Evolutionary conservation across 805 yeast genomes (phyloP), one percentile per base, ranked within the genome.

Genomic region (Tetrapisispora taiwanensis): DNA sequence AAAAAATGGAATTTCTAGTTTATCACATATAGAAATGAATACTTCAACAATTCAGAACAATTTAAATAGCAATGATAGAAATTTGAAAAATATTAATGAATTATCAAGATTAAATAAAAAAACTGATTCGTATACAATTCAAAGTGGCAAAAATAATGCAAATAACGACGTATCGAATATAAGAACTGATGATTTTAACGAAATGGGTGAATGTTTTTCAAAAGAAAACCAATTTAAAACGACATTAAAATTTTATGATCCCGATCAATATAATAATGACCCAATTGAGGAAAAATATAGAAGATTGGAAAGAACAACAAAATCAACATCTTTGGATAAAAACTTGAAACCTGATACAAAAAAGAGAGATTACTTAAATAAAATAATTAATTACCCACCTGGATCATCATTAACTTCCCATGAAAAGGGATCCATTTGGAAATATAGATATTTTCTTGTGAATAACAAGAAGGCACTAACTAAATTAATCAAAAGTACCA

Each of bases 241-340:
- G 5, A 61, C 69, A 0, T 31, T 62, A 54, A 52, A 65, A 27
- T 72, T 81, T 15, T 78, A 76, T 56, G 92, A 84, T 52, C 88
- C 88, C 0, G 90, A 84, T 50, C 79, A 75, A 53, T 69, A 65
- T 48, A 66, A 70, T 18, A 77, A 74, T 47, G 95, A 90, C 54
- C 95, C 96, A 1, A 81, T 92, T 19, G 97, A 92, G 58, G 74
- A 79, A 50, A 92, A 90, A 59, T 87, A 83, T 58, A 78, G 95
- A 51, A 78, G 82, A 46, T 65, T 90, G 42, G 92, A 89, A 50
- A 81, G 97, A 62, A 77, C 84, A 40, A 86, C 89, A 52, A 82
- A 84, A 55, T 76, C 81, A 41, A 74, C 85, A 1, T 74, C 84
- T 24, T 64, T 86, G 31, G 97, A 89, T 58, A 79, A 78, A 52